These are phyloP conservation scores for Eimeria tenella DNA, from an alignment of 169 alveolate genomes.

Conservation along the genomic window DNA sequence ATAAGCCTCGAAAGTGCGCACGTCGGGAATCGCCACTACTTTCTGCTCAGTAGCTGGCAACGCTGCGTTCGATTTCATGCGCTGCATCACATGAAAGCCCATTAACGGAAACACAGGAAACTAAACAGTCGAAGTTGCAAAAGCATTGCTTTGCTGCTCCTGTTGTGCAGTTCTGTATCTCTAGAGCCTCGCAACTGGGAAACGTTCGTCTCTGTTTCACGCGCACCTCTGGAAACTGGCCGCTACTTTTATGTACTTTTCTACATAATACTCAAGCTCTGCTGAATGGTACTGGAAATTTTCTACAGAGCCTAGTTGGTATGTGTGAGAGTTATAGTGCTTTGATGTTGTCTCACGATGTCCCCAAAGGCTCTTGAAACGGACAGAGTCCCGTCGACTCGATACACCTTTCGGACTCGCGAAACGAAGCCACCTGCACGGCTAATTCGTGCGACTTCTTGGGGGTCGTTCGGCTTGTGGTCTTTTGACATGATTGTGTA, in stretches of 20 bases:
- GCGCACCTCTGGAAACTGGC: no score
- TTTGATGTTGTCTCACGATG: not conserved
- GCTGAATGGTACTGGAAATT: no score
- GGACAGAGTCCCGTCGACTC: constrained; percentile 61
- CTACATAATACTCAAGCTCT: no score
- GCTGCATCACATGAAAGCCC: not conserved
- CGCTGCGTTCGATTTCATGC: constrained; percentile 17
- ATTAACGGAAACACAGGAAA: not conserved
- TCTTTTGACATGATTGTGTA: constrained; percentile 66
- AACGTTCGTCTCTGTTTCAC: no score
- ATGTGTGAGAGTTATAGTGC: no score
- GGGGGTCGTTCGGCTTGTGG: constrained; percentile 48
- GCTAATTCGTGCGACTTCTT: constrained; percentile 32
- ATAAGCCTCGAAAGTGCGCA: constrained; percentile 15
- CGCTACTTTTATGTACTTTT: no score
- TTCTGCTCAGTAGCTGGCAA: constrained; percentile 54
- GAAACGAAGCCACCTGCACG: constrained; percentile 67
- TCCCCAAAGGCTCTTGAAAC: constrained; percentile 72
- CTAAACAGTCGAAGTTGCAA: not conserved
- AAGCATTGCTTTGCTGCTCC: not conserved
- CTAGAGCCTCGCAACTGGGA: not conserved
- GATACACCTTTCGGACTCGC: constrained; percentile 3
- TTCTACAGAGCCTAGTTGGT: no score
- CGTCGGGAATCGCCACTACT: constrained; percentile 70
- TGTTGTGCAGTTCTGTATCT: not conserved